Evolutionary conservation across 2,329 filamentous ascomycete genomes (phyloP).

Genomic region (Pyrenochaeta sp.): DNA sequence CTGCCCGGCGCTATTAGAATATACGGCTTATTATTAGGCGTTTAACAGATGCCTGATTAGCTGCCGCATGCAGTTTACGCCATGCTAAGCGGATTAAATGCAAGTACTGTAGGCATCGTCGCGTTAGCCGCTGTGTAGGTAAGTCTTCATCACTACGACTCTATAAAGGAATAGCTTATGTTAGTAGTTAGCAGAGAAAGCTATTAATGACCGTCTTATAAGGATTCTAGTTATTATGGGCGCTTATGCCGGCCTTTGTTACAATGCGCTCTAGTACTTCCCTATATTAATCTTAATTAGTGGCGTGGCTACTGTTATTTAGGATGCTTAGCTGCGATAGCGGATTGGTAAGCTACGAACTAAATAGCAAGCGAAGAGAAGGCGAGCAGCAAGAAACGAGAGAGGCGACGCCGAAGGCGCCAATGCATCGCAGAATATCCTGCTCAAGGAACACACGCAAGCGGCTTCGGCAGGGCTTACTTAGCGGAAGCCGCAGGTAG

Average conservation of each 20-base stretch:
- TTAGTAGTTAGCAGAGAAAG: constrained; percentile 71
- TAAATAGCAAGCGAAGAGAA: constrained; percentile 25
- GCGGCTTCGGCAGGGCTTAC: too few relatives aligned
- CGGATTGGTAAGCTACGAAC: constrained; percentile 45
- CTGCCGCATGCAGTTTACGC: constrained; percentile 69
- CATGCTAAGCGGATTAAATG: too few relatives aligned
- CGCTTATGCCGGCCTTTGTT: too few relatives aligned
- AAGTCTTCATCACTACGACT: too few relatives aligned
- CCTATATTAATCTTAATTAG: too few relatives aligned
- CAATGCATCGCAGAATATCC: constrained; percentile 21
- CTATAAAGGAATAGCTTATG: too few relatives aligned
- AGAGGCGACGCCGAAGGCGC: too few relatives aligned
- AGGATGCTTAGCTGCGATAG: constrained; percentile 63
- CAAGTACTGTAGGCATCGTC: constrained; percentile 77
- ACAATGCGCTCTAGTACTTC: too few relatives aligned
- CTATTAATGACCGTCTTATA: constrained; percentile 74
- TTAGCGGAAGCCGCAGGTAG: constrained; percentile 26
- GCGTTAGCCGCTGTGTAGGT: constrained; percentile 75
- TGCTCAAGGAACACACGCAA: constrained; percentile 19
- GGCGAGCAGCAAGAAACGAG: constrained; percentile 23
- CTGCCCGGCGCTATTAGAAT: constrained; percentile 75
- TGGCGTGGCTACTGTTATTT: constrained; percentile 62
- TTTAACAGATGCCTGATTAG: constrained; percentile 65
- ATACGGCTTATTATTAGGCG: constrained; percentile 71
- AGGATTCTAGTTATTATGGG: constrained; percentile 68